Conservation (phyloP, 495 filamentous ascomycete species). For the Tuber aestivum region DNA sequence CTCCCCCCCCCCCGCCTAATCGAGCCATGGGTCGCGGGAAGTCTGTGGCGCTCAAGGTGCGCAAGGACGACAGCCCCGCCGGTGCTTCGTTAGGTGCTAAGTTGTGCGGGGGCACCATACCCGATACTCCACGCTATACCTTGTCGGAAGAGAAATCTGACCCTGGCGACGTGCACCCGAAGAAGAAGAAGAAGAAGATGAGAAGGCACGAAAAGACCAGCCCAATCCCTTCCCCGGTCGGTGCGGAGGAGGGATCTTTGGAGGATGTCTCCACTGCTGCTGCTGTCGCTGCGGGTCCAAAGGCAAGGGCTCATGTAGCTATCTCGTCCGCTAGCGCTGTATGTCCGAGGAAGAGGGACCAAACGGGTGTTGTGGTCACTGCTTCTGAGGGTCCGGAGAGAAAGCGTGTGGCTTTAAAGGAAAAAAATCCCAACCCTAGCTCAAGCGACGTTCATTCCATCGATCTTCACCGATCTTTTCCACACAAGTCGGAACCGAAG, state of each 20-base stretch:
- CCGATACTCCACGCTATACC: neutral
- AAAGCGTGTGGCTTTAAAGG: conserved; percentile 28
- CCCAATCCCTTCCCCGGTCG: neutral
- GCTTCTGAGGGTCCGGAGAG: conserved; percentile 9
- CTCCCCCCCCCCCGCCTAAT: neutral
- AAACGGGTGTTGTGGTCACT: conserved; percentile 7
- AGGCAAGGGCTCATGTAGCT: neutral
- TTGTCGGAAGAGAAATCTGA: neutral
- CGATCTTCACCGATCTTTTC: conserved; percentile 3
- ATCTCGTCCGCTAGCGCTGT: neutral
- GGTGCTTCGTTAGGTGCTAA: neutral
- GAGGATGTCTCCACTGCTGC: neutral
- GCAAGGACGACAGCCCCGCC: neutral
- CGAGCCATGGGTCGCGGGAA: neutral
- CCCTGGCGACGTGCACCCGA: neutral
- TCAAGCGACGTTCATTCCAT: conserved; percentile 28
- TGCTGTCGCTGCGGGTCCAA: neutral
- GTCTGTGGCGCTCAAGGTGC: neutral
- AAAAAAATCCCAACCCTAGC: conserved; percentile 30
- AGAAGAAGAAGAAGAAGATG: neutral
- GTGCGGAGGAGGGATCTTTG: neutral
- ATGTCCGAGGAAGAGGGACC: neutral
- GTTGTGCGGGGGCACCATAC: neutral
- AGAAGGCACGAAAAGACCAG: neutral
- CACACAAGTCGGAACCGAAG: conserved; percentile 4